phyloP scores from a whole-genome alignment of 2,329 filamentous ascomycete species.

The Lasiodiplodia sp. region DNA sequence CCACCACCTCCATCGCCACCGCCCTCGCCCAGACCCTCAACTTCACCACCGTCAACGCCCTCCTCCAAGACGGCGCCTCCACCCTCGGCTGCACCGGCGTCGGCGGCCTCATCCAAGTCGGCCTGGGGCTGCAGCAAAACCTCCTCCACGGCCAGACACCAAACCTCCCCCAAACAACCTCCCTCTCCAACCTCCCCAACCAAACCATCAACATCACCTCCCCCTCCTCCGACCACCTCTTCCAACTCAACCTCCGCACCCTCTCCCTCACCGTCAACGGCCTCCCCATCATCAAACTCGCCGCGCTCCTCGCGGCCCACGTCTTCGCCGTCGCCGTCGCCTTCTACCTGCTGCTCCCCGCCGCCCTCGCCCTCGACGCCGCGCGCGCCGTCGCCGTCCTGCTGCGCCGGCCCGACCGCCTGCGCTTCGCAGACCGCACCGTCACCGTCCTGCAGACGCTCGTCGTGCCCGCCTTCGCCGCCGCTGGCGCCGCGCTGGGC shows the following conservation, averaged over 20 bases:
- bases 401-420: neutral
- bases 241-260: neutral
- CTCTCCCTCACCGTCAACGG: slow-evolving; percentile 1
- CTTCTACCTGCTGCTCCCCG: slow-evolving; percentile 21
- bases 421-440: neutral
- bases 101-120: slow-evolving; percentile 18
- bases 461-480: neutral
- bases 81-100: slow-evolving; percentile 22
- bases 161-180: neutral
- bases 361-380: slow-evolving; percentile 2
- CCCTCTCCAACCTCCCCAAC: neutral
- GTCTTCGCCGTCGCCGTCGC: slow-evolving; percentile 13
- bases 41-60: slow-evolving; percentile 12
- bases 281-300: neutral
- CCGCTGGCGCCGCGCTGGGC: neutral
- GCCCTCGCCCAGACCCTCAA: slow-evolving; percentile 20
- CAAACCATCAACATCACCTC: neutral
- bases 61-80: slow-evolving; percentile 16
- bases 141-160: neutral
- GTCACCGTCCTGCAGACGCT: neutral
- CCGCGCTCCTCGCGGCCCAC: slow-evolving; percentile 3
- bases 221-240: neutral
- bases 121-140: slow-evolving; percentile 9
- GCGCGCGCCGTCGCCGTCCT: slow-evolving; percentile 6
- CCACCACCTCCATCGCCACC: neutral